phyloP scores from a whole-genome alignment of 257 asterid genomes.

The Linderniella brevidens region DNA sequence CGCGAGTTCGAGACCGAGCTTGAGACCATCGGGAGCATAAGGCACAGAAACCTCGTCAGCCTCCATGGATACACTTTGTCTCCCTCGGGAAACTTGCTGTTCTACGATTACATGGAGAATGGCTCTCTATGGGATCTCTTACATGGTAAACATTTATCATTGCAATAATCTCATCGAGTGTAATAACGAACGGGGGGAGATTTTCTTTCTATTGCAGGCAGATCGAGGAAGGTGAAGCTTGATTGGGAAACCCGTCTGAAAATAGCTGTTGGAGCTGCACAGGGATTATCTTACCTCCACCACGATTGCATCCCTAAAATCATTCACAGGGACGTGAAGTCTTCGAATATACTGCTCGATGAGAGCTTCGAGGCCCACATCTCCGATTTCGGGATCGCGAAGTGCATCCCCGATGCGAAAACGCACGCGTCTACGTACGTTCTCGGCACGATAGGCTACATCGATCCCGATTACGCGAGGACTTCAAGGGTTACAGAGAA shows the following conservation, averaged over 20 bases:
- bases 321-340: slow-evolving; percentile 84
- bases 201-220: slow-evolving; percentile 23
- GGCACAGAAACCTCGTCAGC: slow-evolving; percentile 91
- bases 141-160: slow-evolving; percentile 33
- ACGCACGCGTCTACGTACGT: slow-evolving; percentile 86
- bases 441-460: slow-evolving; percentile 92
- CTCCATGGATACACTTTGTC: slow-evolving; percentile 85
- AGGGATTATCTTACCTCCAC: slow-evolving; percentile 94
- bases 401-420: slow-evolving; percentile 46
- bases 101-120: slow-evolving; percentile 91
- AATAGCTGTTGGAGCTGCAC: slow-evolving; percentile 94
- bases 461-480: slow-evolving; percentile 91
- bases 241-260: slow-evolving; percentile 90
- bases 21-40: slow-evolving; percentile 73
- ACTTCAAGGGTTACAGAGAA: slow-evolving; percentile 83
- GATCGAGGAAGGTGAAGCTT: slow-evolving; percentile 71
- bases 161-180: no score
- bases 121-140: slow-evolving; percentile 99
- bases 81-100: slow-evolving; percentile 80
- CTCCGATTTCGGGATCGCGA: slow-evolving; percentile 92
- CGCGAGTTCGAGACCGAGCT: slow-evolving; percentile 87
- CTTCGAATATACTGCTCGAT: slow-evolving; percentile 77
- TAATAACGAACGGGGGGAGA: not conserved
- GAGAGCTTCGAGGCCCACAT: slow-evolving; percentile 84
- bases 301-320: slow-evolving; percentile 85